A percentile compares a stretch with the other conserved stretches of the same genome.
These are phyloP conservation scores for Posidonia australis DNA, from an alignment of 106 monocot species.

Conservation along the genomic window DNA sequence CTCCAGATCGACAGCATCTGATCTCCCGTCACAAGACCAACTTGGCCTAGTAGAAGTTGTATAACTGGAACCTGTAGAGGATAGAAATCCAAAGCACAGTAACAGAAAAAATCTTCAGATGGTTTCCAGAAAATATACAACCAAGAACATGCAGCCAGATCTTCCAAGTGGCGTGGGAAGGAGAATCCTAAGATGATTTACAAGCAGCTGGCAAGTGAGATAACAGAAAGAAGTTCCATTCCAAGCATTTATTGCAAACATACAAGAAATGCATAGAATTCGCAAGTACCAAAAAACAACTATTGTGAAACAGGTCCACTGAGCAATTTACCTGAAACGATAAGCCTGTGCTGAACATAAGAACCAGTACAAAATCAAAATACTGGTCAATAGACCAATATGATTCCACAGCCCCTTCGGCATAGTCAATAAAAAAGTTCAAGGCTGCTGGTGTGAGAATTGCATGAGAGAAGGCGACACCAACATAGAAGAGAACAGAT, in stretches of 20 bases:
- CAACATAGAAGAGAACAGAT: slow-evolving; percentile 72
- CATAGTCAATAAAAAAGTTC: slow-evolving; percentile 80
- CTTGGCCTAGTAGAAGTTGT: slow-evolving; percentile 80
- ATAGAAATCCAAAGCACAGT: no score
- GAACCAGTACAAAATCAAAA: slow-evolving; percentile 80
- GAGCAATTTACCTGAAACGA: slow-evolving; percentile 67
- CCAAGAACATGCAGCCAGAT: no score
- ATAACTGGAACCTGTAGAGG: slow-evolving; percentile 98
- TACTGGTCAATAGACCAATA: slow-evolving; percentile 87
- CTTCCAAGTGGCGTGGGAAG: no score
- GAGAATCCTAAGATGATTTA: no score
- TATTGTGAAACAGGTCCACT: no score
- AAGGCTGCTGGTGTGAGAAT: slow-evolving; percentile 67
- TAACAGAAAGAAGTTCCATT: no score
- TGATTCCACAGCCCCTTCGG: slow-evolving; percentile 79
- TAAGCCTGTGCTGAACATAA: slow-evolving; percentile 97
- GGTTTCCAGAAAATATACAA: no score
- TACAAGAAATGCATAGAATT: no score
- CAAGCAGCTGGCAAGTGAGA: no score
- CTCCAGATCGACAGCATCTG: slow-evolving; percentile 99
- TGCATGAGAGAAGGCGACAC: slow-evolving; percentile 60
- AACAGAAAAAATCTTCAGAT: no score
- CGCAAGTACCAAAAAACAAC: no score
- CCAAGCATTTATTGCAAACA: no score
- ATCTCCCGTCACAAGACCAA: slow-evolving; percentile 69